Base-by-base conservation (phyloP, 345 rosid genomes). In the Laguncularia racemosa region DNA sequence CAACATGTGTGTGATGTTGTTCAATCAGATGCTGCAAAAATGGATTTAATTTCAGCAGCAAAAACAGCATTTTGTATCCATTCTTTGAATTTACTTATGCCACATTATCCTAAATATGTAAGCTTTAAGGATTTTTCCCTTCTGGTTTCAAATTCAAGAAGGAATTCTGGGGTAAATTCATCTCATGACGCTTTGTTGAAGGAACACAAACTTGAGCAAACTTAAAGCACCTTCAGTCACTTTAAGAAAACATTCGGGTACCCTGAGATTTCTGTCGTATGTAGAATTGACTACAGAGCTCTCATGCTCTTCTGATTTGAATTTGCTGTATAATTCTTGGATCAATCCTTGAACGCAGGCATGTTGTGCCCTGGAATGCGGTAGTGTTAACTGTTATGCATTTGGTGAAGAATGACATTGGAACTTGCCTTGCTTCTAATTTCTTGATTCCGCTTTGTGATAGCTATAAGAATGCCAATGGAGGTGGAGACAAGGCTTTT, bases 181-280 rank as follows among this genome's bases (percentile, higher is more conserved):
- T 65, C 83, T 40, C 72, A 57, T 60, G 72, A 23, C 47, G 65
- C 73, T 64, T 77, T 92, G 40, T 66, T 89, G 46, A 76, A 70
- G 46, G 62, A 60, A 67, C 89, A 71, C 62, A 51, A 58, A 21
- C 40, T 71, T 15, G 67, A 72, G 50, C 88, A 86, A 62, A 89
- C 98, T 1, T 92, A 89, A 88, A 71, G 69, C 33, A 68, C 76
- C 57, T 89, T 78, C 53, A 76, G 73, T 59, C 85, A 80, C 71
- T 83, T 76, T 52, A 77, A 70, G 74, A 78, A 73, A 12, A 74
- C 79, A 53, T 78, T 78, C 61, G 95, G 93, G 49, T 74, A 77
- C 52, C 91, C 95, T 0, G 66, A 68, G 7, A 58, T 14, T 53
- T 67, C 55, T 4, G 14, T 66, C 44, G 71, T 83, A 66, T 64